Conservation (phyloP, 2,329 filamentous ascomycete species). For the Lasiodiplodia sp. region DNA sequence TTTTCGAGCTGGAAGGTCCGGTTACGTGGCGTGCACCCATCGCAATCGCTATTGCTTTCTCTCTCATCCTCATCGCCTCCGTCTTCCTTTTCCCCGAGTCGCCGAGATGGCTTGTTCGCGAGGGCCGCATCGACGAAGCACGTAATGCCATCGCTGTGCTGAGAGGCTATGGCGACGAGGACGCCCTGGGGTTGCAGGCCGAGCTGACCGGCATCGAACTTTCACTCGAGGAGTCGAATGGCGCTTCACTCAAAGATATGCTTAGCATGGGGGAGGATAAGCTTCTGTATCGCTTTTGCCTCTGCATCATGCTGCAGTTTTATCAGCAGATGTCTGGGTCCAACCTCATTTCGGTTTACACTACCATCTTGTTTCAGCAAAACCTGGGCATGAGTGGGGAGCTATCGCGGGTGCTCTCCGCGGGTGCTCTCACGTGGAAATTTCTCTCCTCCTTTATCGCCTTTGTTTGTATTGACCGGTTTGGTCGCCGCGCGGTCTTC, state of each 20-base stretch:
- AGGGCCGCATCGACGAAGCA: constrained; percentile 64
- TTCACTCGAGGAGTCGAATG: constrained; percentile 55
- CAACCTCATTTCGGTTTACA: constrained; percentile 59
- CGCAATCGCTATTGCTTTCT: constrained; percentile 39
- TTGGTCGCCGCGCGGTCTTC: constrained; percentile 60
- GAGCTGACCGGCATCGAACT: constrained; percentile 59
- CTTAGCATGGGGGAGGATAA: constrained; percentile 60
- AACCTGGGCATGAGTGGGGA: constrained; percentile 48
- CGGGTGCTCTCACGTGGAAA: constrained; percentile 63
- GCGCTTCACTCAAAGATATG: constrained; percentile 52
- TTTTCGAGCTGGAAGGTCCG: constrained; percentile 44
- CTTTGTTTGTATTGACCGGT: constrained; percentile 60
- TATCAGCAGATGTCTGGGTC: constrained; percentile 60
- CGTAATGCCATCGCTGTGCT: constrained; percentile 47
- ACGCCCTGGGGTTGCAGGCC: constrained; percentile 48
- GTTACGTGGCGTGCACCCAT: constrained; percentile 55
- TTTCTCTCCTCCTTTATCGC: constrained; percentile 61
- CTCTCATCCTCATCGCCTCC: constrained; percentile 38
- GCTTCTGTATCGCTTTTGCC: constrained; percentile 59
- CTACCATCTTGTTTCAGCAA: constrained; percentile 36
- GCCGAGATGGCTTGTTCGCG: constrained; percentile 59
- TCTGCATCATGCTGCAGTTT: constrained; percentile 60
- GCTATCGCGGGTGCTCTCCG: constrained; percentile 52
- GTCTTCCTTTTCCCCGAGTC: constrained; percentile 49
- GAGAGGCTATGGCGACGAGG: constrained; percentile 43